Evolutionary conservation across 495 filamentous ascomycete species (phyloP).

Genomic region (Daldinia loculata): DNA sequence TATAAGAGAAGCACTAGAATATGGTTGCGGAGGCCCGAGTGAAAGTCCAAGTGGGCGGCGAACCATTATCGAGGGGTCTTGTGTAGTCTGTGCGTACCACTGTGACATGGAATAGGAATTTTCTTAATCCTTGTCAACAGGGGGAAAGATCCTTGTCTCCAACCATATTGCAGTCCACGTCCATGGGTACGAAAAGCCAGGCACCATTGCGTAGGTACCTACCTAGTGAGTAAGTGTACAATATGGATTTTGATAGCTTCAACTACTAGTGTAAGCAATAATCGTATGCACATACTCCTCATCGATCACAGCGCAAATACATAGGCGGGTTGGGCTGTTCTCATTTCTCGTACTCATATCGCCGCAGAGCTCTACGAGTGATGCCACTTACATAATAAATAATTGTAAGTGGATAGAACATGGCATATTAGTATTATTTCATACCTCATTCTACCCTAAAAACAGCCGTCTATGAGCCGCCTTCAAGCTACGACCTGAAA

Average conservation of each 20-base stretch:
- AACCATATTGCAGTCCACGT: conserved; percentile 38
- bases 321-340: background rate
- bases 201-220: background rate
- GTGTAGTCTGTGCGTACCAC: conserved; percentile 20
- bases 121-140: conserved; percentile 30
- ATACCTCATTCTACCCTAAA: background rate
- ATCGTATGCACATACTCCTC: background rate
- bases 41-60: conserved; percentile 26
- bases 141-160: conserved; percentile 32
- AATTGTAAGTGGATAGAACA: background rate
- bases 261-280: background rate
- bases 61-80: conserved; percentile 30
- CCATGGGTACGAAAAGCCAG: conserved; percentile 25
- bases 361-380: background rate
- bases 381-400: background rate
- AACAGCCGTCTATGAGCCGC: conserved; percentile 19
- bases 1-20: conserved; percentile 19
- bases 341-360: background rate
- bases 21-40: conserved; percentile 32
- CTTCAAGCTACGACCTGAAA: conserved; percentile 13
- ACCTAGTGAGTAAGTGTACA: background rate
- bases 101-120: conserved; percentile 35
- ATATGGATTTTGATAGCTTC: background rate
- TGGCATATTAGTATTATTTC: background rate
- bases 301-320: background rate